Conservation (phyloP, 768 basidiomycete genomes). For the Cystofilobasidium ferigula region DNA sequence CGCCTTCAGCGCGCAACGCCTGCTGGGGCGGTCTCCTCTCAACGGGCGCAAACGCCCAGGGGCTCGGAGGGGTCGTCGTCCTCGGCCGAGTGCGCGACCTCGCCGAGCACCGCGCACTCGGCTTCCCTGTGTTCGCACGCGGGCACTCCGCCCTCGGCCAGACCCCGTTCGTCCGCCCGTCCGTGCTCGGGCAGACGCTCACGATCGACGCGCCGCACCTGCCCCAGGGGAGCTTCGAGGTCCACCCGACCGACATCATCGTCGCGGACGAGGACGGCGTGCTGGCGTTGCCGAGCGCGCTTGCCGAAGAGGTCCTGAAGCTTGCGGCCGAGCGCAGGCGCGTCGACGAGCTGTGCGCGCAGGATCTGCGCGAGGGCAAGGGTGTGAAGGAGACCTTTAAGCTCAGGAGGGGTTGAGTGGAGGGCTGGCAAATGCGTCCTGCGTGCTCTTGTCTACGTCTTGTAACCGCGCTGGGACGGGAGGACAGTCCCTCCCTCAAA, state of each 20-base stretch:
- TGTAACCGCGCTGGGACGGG: too few relatives aligned
- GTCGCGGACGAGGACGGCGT: slow-evolving; percentile 84
- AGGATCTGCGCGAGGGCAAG: slow-evolving; percentile 62
- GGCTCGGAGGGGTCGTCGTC: slow-evolving; percentile 15
- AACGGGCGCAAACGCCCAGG: slow-evolving; percentile 1
- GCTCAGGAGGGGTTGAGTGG: too few relatives aligned
- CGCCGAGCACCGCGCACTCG: slow-evolving; percentile 7
- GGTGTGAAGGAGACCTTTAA: slow-evolving; percentile 70
- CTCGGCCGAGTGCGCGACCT: slow-evolving; percentile 20
- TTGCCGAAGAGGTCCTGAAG: slow-evolving; percentile 50
- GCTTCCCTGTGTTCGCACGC: slow-evolving; percentile 48
- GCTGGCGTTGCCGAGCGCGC: slow-evolving; percentile 57
- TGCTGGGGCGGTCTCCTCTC: slow-evolving; percentile 22
- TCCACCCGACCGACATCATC: slow-evolving; percentile 69
- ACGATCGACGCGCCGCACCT: slow-evolving; percentile 29
- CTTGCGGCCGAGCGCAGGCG: slow-evolving; percentile 51
- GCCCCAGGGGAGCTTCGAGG: slow-evolving; percentile 41
- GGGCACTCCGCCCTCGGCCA: slow-evolving; percentile 77
- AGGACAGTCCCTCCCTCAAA: too few relatives aligned
- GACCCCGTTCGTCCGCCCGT: slow-evolving; percentile 68
- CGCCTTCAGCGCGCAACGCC: background rate
- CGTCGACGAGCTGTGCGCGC: slow-evolving; percentile 60
- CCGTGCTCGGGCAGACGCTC: slow-evolving; percentile 59
- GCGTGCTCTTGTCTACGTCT: too few relatives aligned
- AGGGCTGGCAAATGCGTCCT: too few relatives aligned